These are phyloP conservation scores for Protea cynaroides DNA, from an alignment of 164 flowering plant species.

Conservation along the genomic window DNA sequence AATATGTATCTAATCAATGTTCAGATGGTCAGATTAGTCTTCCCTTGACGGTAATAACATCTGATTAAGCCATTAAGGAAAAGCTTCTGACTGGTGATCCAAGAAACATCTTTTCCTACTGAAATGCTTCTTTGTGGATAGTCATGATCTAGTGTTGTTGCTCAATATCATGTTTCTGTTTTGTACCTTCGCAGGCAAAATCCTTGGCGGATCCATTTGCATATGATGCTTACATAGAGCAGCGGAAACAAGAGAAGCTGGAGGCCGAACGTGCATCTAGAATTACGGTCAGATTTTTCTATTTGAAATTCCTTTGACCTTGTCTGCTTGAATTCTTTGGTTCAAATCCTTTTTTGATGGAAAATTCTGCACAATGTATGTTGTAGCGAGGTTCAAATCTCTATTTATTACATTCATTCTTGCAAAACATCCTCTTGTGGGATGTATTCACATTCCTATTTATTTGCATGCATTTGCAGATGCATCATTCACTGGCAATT, in stretches of 20 bases:
- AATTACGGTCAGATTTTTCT: conserved; percentile 58
- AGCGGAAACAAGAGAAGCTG: conserved; percentile 61
- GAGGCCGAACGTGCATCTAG: conserved; percentile 57
- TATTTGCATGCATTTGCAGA: too few relatives aligned
- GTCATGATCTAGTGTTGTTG: neutral
- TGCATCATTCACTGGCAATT: too few relatives aligned
- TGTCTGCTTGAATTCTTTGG: neutral
- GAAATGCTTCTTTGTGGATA: neutral
- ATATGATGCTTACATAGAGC: conserved; percentile 60
- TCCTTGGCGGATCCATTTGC: conserved; percentile 61
- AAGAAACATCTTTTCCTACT: too few relatives aligned
- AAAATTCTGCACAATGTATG: neutral
- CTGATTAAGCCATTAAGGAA: too few relatives aligned
- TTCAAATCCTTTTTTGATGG: neutral
- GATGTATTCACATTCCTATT: too few relatives aligned
- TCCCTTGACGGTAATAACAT: too few relatives aligned
- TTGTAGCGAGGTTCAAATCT: neutral
- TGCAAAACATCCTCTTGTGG: neutral
- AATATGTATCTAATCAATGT: too few relatives aligned
- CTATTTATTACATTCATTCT: neutral
- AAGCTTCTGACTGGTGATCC: too few relatives aligned
- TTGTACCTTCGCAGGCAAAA: conserved; percentile 48
- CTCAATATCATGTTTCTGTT: conserved; percentile 6
- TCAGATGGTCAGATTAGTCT: too few relatives aligned
- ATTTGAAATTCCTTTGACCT: neutral